A percentile compares a stretch with the other conserved stretches of the same genome.
phyloP scores from a whole-genome alignment of 2,329 filamentous ascomycete genomes.

The Talaromyces piceae region DNA sequence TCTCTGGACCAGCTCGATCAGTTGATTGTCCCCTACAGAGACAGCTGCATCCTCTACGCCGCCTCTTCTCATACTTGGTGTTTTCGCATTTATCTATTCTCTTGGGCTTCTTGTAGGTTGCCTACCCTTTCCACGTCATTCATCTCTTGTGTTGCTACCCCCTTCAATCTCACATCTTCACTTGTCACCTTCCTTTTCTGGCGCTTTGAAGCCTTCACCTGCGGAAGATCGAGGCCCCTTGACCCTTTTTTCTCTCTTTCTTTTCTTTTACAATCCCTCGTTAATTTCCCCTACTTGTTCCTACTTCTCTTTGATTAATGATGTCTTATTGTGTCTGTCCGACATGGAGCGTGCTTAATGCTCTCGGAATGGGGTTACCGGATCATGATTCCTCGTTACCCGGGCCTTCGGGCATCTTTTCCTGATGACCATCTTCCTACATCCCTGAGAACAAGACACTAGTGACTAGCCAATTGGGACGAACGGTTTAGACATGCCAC shows the following conservation, averaged over 20 bases:
- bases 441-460: neutral
- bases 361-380: neutral
- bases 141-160: slow-evolving; percentile 13
- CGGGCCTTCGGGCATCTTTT: neutral
- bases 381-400: neutral
- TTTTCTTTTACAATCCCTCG: slow-evolving; percentile 13
- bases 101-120: slow-evolving; percentile 38
- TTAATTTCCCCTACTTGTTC: slow-evolving; percentile 5
- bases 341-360: neutral
- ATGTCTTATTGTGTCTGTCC: neutral
- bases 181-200: slow-evolving; percentile 5
- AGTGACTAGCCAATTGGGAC: neutral
- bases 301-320: neutral
- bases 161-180: slow-evolving; percentile 4
- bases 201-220: neutral
- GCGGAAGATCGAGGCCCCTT: neutral
- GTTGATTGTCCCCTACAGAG: neutral
- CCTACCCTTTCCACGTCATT: slow-evolving; percentile 22
- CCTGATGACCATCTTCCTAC: neutral
- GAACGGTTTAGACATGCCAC: neutral
- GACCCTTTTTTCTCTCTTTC: neutral
- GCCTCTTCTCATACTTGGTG: slow-evolving; percentile 8
- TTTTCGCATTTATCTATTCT: slow-evolving; percentile 14
- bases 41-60: neutral
- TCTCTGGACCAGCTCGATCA: neutral